phyloP scores from a whole-genome alignment of 305 asterid species.

The Solanum hybrid region DNA sequence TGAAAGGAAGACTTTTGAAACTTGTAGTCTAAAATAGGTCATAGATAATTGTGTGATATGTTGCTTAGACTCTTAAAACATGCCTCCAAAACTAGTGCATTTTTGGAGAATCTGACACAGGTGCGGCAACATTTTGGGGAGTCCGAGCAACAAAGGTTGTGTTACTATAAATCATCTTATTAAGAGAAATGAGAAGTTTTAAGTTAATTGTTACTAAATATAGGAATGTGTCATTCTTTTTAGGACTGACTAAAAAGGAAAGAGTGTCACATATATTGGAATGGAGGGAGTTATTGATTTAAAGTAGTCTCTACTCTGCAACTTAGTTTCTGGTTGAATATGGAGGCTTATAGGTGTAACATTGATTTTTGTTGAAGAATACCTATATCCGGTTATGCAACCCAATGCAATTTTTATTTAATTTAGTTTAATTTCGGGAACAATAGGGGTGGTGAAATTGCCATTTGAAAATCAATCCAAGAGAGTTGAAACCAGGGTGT shows the following conservation, averaged over 20 bases:
- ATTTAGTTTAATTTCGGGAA: not conserved
- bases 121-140: not conserved
- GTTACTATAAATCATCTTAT: not conserved
- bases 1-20: not conserved
- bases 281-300: not conserved
- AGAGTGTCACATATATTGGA: not conserved
- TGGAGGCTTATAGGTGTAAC: not conserved
- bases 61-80: not conserved
- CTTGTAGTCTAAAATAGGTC: not conserved
- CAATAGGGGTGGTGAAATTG: not conserved
- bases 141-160: not conserved
- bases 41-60: not conserved
- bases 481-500: not conserved
- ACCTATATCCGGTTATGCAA: not conserved
- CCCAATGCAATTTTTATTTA: not conserved
- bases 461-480: not conserved
- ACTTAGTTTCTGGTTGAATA: not conserved
- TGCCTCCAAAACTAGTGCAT: not conserved
- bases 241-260: not conserved
- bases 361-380: not conserved
- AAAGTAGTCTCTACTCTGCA: not conserved
- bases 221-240: not conserved
- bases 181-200: not conserved
- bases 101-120: not conserved
- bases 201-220: not conserved